Conservation (phyloP, 139 green algal genomes). For the Monoraphidium neglectum region DNA sequence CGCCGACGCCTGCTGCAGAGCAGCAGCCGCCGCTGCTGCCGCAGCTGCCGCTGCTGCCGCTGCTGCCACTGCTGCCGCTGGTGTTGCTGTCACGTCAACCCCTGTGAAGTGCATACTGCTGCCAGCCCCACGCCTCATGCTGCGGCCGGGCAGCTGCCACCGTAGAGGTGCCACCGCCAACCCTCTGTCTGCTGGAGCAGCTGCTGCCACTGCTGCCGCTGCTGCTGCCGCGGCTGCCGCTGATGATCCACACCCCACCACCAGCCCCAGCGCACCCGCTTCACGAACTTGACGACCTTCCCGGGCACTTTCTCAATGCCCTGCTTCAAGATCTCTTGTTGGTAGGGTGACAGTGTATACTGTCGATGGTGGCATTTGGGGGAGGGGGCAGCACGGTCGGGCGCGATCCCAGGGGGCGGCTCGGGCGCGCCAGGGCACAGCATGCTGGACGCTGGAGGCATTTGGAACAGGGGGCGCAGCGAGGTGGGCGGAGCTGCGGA, state of each 20-base stretch:
- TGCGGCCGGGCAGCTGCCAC: neutral
- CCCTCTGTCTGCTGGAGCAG: neutral
- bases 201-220: neutral
- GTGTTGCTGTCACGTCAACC: neutral
- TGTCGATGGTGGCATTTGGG: too few species aligned
- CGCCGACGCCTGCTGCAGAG: too few species aligned
- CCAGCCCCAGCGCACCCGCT: conserved; percentile 6
- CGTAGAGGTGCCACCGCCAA: neutral
- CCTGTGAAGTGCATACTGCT: conserved; percentile 2
- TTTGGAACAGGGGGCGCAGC: too few species aligned
- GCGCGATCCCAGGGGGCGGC: too few species aligned
- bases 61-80: neutral
- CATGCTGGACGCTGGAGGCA: too few species aligned
- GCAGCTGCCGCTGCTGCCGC: neutral
- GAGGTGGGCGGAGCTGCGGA: too few species aligned
- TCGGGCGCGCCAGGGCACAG: too few species aligned
- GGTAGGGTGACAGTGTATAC: conserved; percentile 87
- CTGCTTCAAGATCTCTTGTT: conserved; percentile 54
- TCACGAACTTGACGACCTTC: conserved; percentile 31
- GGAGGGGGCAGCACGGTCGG: too few species aligned
- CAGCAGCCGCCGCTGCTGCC: neutral
- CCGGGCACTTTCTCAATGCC: conserved; percentile 24
- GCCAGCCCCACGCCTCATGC: neutral
- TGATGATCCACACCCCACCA: neutral
- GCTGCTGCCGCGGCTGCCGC: conserved; percentile 1